A percentile compares a stretch with the other conserved stretches of the same genome.
Evolutionary conservation across 495 filamentous ascomycete genomes (phyloP).

Genomic region (Tricharina praecox): DNA sequence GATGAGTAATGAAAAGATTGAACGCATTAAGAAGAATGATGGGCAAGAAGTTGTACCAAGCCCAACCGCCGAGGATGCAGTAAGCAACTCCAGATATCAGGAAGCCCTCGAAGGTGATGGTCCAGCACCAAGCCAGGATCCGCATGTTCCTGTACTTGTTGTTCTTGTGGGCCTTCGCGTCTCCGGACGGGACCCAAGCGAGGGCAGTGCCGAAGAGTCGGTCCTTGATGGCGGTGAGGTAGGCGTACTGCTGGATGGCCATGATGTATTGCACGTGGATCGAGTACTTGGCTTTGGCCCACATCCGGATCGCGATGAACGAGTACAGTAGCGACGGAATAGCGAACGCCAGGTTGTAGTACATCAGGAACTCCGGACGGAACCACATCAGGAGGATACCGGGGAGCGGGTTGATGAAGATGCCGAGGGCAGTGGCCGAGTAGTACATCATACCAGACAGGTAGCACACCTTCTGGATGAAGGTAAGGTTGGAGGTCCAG

Average conservation of each 20-base stretch:
- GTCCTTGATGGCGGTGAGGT: constrained; percentile 21
- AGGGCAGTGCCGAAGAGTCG: constrained; percentile 15
- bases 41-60: constrained; percentile 10
- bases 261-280: constrained; percentile 22
- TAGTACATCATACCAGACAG: constrained; percentile 23
- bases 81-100: constrained; percentile 13
- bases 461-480: constrained; percentile 25
- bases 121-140: constrained; percentile 21
- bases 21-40: constrained; percentile 13
- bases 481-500: constrained; percentile 17
- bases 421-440: constrained; percentile 13
- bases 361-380: constrained; percentile 23
- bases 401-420: constrained; percentile 20
- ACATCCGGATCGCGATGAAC: constrained; percentile 14
- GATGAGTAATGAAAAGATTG: constrained; percentile 14
- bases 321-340: constrained; percentile 19
- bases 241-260: constrained; percentile 23
- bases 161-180: constrained; percentile 19
- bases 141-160: constrained; percentile 25
- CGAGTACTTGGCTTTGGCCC: constrained; percentile 20
- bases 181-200: constrained; percentile 20
- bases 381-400: constrained; percentile 22
- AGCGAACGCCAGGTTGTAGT: constrained; percentile 25
- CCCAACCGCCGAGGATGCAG: constrained; percentile 6
- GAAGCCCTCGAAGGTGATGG: constrained; percentile 10